phyloP scores from a whole-genome alignment of 768 basidiomycete genomes.

The Tephrocybe sp. region DNA sequence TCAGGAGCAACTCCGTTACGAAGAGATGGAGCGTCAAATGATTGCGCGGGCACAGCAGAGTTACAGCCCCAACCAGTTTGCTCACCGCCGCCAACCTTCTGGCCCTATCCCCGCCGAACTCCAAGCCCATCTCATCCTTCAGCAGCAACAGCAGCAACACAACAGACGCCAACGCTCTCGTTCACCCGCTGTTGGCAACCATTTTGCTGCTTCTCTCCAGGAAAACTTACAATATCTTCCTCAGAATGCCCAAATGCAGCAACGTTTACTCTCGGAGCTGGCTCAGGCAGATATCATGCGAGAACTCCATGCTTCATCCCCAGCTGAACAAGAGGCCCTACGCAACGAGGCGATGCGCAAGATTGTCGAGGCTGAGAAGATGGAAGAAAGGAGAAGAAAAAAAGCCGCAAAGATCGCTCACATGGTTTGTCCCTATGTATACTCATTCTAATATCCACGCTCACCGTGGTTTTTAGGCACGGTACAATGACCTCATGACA shows the following conservation, averaged over 20 bases:
- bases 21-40: conserved; percentile 67
- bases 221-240: conserved; percentile 56
- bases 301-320: conserved; percentile 56
- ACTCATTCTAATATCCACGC: neutral
- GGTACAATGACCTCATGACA: conserved; percentile 95
- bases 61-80: conserved; percentile 26
- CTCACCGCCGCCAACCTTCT: conserved; percentile 44
- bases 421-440: conserved; percentile 55
- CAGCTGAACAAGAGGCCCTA: conserved; percentile 67
- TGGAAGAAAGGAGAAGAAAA: conserved; percentile 81
- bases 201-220: conserved; percentile 40
- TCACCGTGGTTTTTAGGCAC: conserved; percentile 52
- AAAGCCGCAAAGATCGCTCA: conserved; percentile 86
- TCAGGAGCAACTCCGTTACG: conserved; percentile 63
- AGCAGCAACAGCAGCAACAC: conserved; percentile 52
- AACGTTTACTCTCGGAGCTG: conserved; percentile 74
- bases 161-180: conserved; percentile 43
- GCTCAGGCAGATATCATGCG: conserved; percentile 68
- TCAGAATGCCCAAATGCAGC: conserved; percentile 71
- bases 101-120: conserved; percentile 49
- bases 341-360: conserved; percentile 81
- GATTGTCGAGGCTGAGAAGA: conserved; percentile 87
- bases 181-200: conserved; percentile 38
- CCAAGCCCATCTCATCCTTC: conserved; percentile 41
- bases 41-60: conserved; percentile 45